Percentiles rank a stretch among this genome's conserved stretches.
Conservation (phyloP, 1,284 basidiomycete genomes). For the Apiotrichum montevideense region DNA sequence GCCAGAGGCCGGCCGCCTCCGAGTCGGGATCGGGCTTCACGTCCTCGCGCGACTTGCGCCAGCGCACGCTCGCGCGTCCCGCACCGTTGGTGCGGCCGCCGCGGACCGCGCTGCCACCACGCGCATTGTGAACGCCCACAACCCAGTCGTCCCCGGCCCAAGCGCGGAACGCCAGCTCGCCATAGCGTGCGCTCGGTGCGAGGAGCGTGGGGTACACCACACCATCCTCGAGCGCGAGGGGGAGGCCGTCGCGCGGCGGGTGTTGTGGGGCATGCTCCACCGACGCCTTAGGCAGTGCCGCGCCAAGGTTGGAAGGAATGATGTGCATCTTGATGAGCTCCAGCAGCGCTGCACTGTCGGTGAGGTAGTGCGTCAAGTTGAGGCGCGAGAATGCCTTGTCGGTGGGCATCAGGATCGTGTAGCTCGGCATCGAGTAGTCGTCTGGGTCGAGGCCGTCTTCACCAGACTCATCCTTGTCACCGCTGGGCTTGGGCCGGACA, state of each 20-base stretch:
- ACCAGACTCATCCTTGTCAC: constrained; percentile 32
- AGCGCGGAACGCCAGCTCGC: constrained; percentile 70
- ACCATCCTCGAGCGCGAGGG: constrained; percentile 63
- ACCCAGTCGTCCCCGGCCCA: constrained; percentile 53
- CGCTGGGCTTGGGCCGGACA: constrained; percentile 43
- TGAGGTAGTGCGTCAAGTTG: constrained; percentile 73
- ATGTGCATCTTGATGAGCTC: constrained; percentile 82
- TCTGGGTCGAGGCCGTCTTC: not conserved
- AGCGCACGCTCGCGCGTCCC: constrained; percentile 66
- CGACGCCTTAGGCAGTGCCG: constrained; percentile 2
- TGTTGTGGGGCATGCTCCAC: constrained; percentile 1
- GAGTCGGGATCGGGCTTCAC: not conserved
- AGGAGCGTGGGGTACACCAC: constrained; percentile 68
- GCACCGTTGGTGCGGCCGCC: constrained; percentile 71
- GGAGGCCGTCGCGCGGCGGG: constrained; percentile 49
- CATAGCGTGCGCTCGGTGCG: constrained; percentile 59
- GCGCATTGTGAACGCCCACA: constrained; percentile 84
- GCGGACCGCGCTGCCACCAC: constrained; percentile 62
- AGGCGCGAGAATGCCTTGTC: constrained; percentile 87
- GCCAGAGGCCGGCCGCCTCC: constrained; percentile 20
- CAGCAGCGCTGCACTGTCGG: constrained; percentile 57
- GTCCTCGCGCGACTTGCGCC: constrained; percentile 35
- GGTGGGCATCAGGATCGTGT: constrained; percentile 79
- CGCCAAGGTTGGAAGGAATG: constrained; percentile 53
- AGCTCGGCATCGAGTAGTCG: constrained; percentile 49